Evolutionary conservation across 192 early-diverging fungal genomes (phyloP), one percentile per base, ranked within the genome.

Genomic region (Phycomyces blakesleeanus): DNA sequence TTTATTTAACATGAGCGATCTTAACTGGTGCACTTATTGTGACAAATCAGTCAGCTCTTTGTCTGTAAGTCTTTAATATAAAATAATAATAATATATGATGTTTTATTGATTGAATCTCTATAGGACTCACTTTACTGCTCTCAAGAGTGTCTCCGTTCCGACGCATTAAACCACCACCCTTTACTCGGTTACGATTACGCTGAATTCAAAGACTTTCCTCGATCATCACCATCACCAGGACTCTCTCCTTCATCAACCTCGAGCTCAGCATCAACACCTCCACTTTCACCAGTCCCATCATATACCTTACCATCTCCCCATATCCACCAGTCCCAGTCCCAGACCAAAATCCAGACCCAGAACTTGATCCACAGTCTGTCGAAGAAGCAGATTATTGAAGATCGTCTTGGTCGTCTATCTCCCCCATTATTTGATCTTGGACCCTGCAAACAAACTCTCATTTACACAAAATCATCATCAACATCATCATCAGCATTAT

Each of bases 131-230:
- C 60, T 73, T 15, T 73, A 73, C 40, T 73, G 71, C 50, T 58
- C 55, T 18, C 59, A 73, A 53, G 60, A 41, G 22, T 73, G 71
- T 21, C 51, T 73, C 14, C 44, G 61, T 18, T 22, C 42, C 25
- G 71, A 73, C 44, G 60, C 71, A 51, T 52, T 58, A 20, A 65
- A 52, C 15, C 69, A 72, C 42, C 63, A 66, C 51, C 69, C 63
- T 12, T 20, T 72, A 1, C 57, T 57, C 6, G 58, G 63, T 22
- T 68, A 68, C 59, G 54, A 61, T 56, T 72, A 59, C 55, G 51
- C 62, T 25, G 69, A 64, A 60, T 61, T 72, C 34, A 63, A 72
- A 50, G 63, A 72, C 51, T 72, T 72, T 26, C 69, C 63, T 51
- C 56, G 66, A 26, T 51, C 52, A 21, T 39, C 34, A 40, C 21